Base-by-base conservation (phyloP, 441 rosid species). In the Arabidopsis lyrata region DNA sequence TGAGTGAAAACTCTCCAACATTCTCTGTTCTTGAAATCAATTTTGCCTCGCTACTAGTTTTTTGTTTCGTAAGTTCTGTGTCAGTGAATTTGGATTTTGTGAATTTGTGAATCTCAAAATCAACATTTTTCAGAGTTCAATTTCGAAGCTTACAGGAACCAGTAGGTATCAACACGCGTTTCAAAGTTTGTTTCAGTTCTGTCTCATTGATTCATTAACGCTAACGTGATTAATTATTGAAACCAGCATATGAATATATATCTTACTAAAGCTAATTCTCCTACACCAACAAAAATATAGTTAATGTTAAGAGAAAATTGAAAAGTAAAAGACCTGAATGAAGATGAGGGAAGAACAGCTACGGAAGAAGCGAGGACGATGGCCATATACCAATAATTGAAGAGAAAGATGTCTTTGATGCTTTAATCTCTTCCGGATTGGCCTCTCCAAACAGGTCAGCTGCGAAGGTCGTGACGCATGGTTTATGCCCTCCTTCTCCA, bases 401-500 rank as follows among this genome's bases (percentile, higher is more conserved):
- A 93, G 84, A 93, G 84, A 93, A 93, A 0, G 98, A 94, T 84
- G 93, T 87, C 83, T 91, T 91, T 60, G 91, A 85, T 1, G 79
- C 83, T 64, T 85, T n/a, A n/a, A n/a, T 90, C 78, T 88, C 97
- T 66, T 83, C 77, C 2, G 85, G 81, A 24, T 0, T 62, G 11
- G 70, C 75, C 38, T 93, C 97, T 3, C 88, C 86, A 34, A 91
- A 93, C 50, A 91, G 98, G 58, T 93, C 98, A 0, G 98, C 97
- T 1, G 94, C 98, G n/a, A 93, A 93, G 5, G 98, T 91, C 80
- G 89, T 93, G 12, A 87, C 89, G 41, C 98, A 91, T 1, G 97
- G 98, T 85, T 85, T 88, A 69, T 93, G 97, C 7, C 97, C 97
- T 8, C 98, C 94, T 80, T 91, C 97, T 15, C 98, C 98, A 1